Evolutionary conservation across 805 yeast genomes (phyloP).

Genomic region (Kodamaea kakaduensis): DNA sequence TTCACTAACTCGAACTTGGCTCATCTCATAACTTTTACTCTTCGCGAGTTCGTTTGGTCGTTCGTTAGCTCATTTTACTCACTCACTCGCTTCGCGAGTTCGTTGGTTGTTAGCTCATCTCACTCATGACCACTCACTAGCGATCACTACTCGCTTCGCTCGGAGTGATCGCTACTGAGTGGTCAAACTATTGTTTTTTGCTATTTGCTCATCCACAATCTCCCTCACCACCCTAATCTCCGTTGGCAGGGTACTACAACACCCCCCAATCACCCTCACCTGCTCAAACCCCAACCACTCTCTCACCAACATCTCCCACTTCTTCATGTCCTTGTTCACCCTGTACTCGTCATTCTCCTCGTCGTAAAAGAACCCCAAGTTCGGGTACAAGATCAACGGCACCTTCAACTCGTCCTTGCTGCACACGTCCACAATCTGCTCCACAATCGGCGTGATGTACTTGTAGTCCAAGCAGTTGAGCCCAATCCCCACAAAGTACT

Average conservation of each 20-base stretch:
- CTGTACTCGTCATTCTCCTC: constrained; percentile 33
- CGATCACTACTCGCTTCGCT: too few species aligned
- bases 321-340: constrained; percentile 16
- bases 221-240: constrained; percentile 26
- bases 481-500: constrained; percentile 50
- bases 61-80: too few species aligned
- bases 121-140: too few species aligned
- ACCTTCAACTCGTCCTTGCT: constrained; percentile 13
- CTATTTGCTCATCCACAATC: constrained; percentile 3
- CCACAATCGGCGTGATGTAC: constrained; percentile 38
- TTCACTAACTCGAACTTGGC: too few species aligned
- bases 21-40: too few species aligned
- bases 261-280: constrained; percentile 61
- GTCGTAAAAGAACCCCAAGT: constrained; percentile 68
- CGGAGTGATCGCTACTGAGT: too few species aligned
- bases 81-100: too few species aligned
- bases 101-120: too few species aligned
- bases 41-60: too few species aligned
- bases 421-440: constrained; percentile 21
- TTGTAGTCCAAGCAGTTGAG: constrained; percentile 61
- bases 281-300: constrained; percentile 40
- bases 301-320: constrained; percentile 38
- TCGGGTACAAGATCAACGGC: constrained; percentile 64
- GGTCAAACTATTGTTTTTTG: neutral
- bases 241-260: constrained; percentile 65